Conservation (phyloP, 306 rosid genomes). For the Lathyrus oleraceus region DNA sequence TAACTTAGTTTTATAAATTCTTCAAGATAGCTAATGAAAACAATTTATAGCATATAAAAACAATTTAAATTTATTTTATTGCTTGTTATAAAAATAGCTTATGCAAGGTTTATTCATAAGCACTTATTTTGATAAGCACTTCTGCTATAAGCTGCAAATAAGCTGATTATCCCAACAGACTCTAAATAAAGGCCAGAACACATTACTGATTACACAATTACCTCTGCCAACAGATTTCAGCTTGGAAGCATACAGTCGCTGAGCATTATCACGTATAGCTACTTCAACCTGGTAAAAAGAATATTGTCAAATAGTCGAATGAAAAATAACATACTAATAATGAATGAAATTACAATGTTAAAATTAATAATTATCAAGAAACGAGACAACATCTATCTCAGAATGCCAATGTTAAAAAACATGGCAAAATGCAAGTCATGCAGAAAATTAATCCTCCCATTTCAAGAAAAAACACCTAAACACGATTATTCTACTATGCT, state of each 20-base stretch:
- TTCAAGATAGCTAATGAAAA: too few relatives aligned
- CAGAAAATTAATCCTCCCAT: slow-evolving; percentile 6
- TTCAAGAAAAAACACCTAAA: neutral
- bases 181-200: slow-evolving; percentile 8
- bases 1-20: too few relatives aligned
- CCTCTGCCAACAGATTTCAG: slow-evolving; percentile 83
- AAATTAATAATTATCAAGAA: slow-evolving; percentile 9
- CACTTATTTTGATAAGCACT: too few relatives aligned
- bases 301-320: slow-evolving; percentile 27
- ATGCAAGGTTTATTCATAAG: too few relatives aligned
- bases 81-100: too few relatives aligned
- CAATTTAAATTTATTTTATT: too few relatives aligned
- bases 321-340: neutral
- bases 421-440: slow-evolving; percentile 9
- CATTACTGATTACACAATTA: slow-evolving; percentile 41
- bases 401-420: slow-evolving; percentile 12
- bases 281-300: slow-evolving; percentile 70
- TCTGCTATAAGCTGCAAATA: too few relatives aligned
- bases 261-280: slow-evolving; percentile 95
- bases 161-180: too few relatives aligned
- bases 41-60: too few relatives aligned
- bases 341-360: slow-evolving; percentile 9
- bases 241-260: slow-evolving; percentile 75
- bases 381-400: slow-evolving; percentile 19
- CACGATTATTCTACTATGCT: slow-evolving; percentile 1